Evolutionary conservation across 139 green algal genomes (phyloP), one percentile per base, ranked within the genome.

Genomic region (Pedinophyceae sp.): DNA sequence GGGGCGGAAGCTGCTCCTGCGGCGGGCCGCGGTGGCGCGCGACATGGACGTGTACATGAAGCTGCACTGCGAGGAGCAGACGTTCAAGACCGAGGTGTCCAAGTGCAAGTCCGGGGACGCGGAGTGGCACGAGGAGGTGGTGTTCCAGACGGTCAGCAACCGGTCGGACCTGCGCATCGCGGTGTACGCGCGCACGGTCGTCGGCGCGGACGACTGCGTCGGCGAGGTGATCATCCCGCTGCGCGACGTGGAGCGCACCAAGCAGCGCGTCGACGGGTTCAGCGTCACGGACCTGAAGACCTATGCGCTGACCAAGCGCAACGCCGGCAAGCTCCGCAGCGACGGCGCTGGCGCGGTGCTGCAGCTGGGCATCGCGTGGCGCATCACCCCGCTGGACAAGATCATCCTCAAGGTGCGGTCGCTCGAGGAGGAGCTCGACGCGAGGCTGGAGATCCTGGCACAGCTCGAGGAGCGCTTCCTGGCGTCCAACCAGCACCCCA

Each of bases 211-310:
- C 38, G 30, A 53, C 3, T 69, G 69, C 48, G 30, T 76, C 5
- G 68, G 68, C 3, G 68, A 76, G 46, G 59, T 72, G 17, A 28
- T 71, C 3, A 60, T 75, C 7, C 63, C 68, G 7, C 48, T 71
- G 63, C 46, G 54, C 1, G 68, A 71, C 15, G 53, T 71, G 25
- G 58, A 65, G 3, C 41, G 62, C 1, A 50, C 19, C 15, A 50
- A 27, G 43, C 19, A 50, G 19, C 25, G 19, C 19, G 19, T 50
- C 4, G 43, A 50, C 43, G 25, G 18, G 19, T 27, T 50, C 43
- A 50, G 43, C 43, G 25, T n/a, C 43, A 27, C 23, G 13, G 58
- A 71, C n/a, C 18, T 61, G 16, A 39, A 52, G 6, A 27, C 38
- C 26, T 73, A 66, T 56, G 66, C 52, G 15, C 55, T 73, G 40